phyloP scores from a whole-genome alignment of 78 protist genomes.

The Isochrysis galbana region DNA sequence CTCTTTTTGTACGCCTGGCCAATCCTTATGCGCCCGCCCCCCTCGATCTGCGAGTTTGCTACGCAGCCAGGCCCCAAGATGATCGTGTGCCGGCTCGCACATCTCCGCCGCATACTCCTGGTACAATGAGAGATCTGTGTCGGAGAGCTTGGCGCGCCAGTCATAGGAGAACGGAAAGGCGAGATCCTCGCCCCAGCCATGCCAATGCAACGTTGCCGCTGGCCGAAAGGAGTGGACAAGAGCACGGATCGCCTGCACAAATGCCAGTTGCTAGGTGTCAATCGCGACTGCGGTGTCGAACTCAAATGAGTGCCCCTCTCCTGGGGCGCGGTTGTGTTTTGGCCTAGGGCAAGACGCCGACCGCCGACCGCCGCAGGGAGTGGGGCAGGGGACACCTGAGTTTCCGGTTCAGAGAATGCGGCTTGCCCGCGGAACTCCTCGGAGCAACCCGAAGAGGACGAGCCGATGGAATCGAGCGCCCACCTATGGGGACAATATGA shows the following conservation, averaged over 20 bases:
- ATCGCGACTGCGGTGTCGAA: no score
- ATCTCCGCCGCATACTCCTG: neutral
- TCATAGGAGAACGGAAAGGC: neutral
- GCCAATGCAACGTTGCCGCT: neutral
- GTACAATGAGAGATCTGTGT: neutral
- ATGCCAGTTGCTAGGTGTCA: no score
- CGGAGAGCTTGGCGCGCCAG: neutral
- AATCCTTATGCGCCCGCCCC: no score
- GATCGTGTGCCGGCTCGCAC: neutral
- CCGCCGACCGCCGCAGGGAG: no score
- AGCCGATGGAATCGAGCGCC: neutral
- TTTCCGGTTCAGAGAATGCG: constrained; percentile 14
- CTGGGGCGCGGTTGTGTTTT: no score
- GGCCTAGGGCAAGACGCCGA: no score
- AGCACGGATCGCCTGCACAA: neutral
- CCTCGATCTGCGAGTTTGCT: no score
- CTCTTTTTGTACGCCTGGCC: no score
- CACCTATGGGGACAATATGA: no score
- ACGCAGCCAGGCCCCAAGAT: no score
- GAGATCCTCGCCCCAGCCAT: constrained; percentile 4
- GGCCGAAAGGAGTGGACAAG: neutral
- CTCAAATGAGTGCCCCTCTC: no score
- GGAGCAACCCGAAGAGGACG: neutral
- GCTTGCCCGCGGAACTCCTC: neutral
- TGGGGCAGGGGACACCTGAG: neutral